These are phyloP conservation scores for Gentiana straminea DNA, from an alignment of 257 asterid genomes.

Conservation along the genomic window DNA sequence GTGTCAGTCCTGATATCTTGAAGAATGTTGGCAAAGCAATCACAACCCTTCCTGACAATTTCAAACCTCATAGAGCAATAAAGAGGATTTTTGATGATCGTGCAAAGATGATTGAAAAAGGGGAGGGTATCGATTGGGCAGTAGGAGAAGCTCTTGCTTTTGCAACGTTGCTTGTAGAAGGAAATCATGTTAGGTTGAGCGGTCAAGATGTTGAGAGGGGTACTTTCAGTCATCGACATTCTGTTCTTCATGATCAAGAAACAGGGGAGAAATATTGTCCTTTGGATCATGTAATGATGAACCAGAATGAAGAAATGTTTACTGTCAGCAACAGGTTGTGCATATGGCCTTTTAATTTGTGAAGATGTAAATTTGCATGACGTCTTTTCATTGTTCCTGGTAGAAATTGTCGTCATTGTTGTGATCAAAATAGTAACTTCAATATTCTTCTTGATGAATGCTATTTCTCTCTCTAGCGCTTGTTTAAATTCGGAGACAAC, in stretches of 20 bases:
- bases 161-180: slow-evolving; percentile 90
- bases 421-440: background rate
- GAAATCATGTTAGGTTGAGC: slow-evolving; percentile 96
- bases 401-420: background rate
- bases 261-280: slow-evolving; percentile 84
- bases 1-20: slow-evolving; percentile 88
- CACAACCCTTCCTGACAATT: slow-evolving; percentile 67
- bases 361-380: background rate
- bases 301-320: slow-evolving; percentile 94
- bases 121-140: slow-evolving; percentile 99
- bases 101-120: slow-evolving; percentile 85
- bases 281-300: slow-evolving; percentile 75
- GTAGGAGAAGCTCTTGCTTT: slow-evolving; percentile 96
- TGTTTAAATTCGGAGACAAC: background rate
- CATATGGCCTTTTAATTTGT: slow-evolving; percentile 3
- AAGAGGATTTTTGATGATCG: slow-evolving; percentile 81
- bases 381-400: background rate
- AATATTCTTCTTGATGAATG: background rate
- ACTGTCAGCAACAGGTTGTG: slow-evolving; percentile 93
- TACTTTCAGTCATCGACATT: slow-evolving; percentile 94
- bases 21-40: slow-evolving; percentile 88
- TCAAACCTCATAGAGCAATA: slow-evolving; percentile 80
- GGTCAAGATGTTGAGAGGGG: slow-evolving; percentile 99
- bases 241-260: slow-evolving; percentile 91
- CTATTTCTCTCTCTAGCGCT: background rate